These are phyloP conservation scores for Geotrichum europaeum DNA, from an alignment of 1,139 yeast genomes.

Conservation along the genomic window DNA sequence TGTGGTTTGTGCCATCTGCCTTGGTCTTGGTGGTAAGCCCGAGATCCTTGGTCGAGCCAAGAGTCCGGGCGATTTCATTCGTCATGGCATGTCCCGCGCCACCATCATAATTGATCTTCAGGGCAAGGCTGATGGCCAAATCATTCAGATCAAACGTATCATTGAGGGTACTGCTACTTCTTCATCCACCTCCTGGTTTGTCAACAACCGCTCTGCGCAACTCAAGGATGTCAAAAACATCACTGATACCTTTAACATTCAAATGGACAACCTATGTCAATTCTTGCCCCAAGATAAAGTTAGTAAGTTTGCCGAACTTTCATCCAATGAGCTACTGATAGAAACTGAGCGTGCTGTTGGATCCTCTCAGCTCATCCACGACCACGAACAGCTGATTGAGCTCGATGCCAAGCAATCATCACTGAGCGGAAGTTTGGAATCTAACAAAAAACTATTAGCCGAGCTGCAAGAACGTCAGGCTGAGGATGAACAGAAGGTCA, in stretches of 20 bases:
- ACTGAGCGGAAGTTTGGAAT: constrained; percentile 32
- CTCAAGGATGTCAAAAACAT: constrained; percentile 42
- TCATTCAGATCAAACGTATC: constrained; percentile 42
- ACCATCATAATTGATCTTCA: constrained; percentile 61
- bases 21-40: constrained; percentile 80
- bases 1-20: constrained; percentile 85
- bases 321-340: constrained; percentile 64
- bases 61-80: constrained; percentile 62
- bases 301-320: constrained; percentile 80
- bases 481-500: constrained; percentile 21
- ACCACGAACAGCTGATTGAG: constrained; percentile 53
- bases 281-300: constrained; percentile 94
- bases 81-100: constrained; percentile 57
- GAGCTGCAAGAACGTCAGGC: constrained; percentile 29
- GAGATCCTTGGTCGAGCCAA: constrained; percentile 76
- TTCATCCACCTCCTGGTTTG: constrained; percentile 47
- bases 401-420: constrained; percentile 40
- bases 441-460: constrained; percentile 27
- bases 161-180: constrained; percentile 38
- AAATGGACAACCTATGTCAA: constrained; percentile 86
- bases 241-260: constrained; percentile 52
- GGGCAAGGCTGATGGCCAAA: constrained; percentile 35
- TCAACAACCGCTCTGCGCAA: constrained; percentile 44
- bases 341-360: constrained; percentile 85
- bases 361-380: constrained; percentile 48